Percentiles rank a stretch among this genome's conserved stretches.
phyloP scores from a whole-genome alignment of 2,329 filamentous ascomycete genomes.

The Fusarium illudens region DNA sequence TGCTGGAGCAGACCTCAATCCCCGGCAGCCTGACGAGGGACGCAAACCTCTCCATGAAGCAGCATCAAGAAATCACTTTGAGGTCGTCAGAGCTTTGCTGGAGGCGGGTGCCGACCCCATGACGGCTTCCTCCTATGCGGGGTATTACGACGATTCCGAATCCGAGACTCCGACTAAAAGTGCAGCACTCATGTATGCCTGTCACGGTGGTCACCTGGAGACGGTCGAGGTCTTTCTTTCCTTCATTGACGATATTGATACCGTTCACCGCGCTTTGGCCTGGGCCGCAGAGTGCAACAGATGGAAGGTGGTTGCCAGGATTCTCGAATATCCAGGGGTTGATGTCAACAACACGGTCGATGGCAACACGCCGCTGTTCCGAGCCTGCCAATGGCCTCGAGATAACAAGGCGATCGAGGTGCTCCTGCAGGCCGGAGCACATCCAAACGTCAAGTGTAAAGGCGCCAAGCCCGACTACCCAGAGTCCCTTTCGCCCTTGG shows the following conservation, averaged over 20 bases:
- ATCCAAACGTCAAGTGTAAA: slow-evolving; percentile 34
- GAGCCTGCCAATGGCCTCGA: slow-evolving; percentile 1
- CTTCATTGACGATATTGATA: slow-evolving; percentile 35
- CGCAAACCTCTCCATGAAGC: slow-evolving; percentile 48
- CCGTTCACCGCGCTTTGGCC: slow-evolving; percentile 39
- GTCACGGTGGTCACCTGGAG: slow-evolving; percentile 38
- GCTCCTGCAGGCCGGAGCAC: slow-evolving; percentile 45
- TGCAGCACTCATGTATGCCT: slow-evolving; percentile 46
- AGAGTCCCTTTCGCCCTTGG: not conserved
- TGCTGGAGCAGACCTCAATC: slow-evolving; percentile 40
- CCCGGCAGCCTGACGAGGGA: slow-evolving; percentile 32
- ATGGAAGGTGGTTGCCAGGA: slow-evolving; percentile 36
- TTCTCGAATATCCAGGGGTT: slow-evolving; percentile 44
- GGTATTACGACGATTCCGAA: too few species aligned
- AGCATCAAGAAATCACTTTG: slow-evolving; percentile 40
- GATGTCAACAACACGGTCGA: slow-evolving; percentile 42
- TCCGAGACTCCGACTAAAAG: slow-evolving; percentile 23
- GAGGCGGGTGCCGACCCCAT: slow-evolving; percentile 48
- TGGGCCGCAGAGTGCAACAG: slow-evolving; percentile 37
- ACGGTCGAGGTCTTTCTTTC: slow-evolving; percentile 40
- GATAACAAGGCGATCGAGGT: slow-evolving; percentile 27
- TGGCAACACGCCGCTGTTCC: slow-evolving; percentile 36
- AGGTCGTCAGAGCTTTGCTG: slow-evolving; percentile 44
- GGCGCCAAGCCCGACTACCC: not conserved
- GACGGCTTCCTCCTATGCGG: too few species aligned